phyloP scores from a whole-genome alignment of 2,329 filamentous ascomycete genomes.

The Parafenestella ontariensis region DNA sequence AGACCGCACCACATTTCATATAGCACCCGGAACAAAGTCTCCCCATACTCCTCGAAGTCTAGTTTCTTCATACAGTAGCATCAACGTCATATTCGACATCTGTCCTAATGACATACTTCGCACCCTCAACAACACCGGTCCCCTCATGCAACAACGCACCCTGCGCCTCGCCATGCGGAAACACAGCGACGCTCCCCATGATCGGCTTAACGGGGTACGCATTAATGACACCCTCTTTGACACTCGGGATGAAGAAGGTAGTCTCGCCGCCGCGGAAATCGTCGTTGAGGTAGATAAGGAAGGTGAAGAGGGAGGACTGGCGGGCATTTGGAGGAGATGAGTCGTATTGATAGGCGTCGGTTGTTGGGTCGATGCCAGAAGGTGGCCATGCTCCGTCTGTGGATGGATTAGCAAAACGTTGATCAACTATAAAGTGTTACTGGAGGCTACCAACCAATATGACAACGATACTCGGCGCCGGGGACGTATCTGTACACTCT shows the following conservation, averaged over 20 bases:
- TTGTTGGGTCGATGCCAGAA: slow-evolving; percentile 65
- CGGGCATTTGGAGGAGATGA: slow-evolving; percentile 64
- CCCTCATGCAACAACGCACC: slow-evolving; percentile 73
- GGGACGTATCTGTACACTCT: slow-evolving; percentile 76
- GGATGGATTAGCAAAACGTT: not conserved
- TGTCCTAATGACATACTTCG: slow-evolving; percentile 73
- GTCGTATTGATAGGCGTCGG: slow-evolving; percentile 70
- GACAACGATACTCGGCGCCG: slow-evolving; percentile 73
- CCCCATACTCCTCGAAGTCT: no score
- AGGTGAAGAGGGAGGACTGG: slow-evolving; percentile 73
- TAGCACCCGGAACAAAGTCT: no score
- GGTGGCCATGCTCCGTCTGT: slow-evolving; percentile 74
- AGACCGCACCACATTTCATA: no score
- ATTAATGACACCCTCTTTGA: slow-evolving; percentile 70
- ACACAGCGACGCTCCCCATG: slow-evolving; percentile 72
- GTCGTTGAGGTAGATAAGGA: slow-evolving; percentile 73
- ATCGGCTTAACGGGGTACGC: slow-evolving; percentile 73
- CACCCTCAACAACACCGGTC: slow-evolving; percentile 71
- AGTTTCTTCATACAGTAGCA: slow-evolving; percentile 1
- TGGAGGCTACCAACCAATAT: slow-evolving; percentile 57
- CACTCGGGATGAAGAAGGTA: slow-evolving; percentile 72
- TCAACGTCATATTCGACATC: slow-evolving; percentile 74
- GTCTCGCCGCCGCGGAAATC: slow-evolving; percentile 76
- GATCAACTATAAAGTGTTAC: not conserved
- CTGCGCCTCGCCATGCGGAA: slow-evolving; percentile 72